phyloP scores from a whole-genome alignment of 2,329 filamentous ascomycete species.

The Helminthosporium solani region DNA sequence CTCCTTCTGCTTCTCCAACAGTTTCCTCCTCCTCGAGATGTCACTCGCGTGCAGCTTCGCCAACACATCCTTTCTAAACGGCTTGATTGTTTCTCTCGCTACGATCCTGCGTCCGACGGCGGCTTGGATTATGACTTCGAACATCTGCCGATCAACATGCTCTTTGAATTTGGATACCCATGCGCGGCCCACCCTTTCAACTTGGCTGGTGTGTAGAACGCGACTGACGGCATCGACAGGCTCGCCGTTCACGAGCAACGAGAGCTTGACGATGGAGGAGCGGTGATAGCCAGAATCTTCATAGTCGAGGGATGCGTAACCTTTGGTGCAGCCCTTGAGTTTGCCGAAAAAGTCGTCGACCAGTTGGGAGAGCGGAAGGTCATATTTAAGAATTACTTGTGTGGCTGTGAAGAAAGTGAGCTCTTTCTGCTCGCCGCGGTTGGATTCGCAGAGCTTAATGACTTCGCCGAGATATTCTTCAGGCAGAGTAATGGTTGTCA shows the following conservation, averaged over 20 bases:
- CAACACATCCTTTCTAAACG: constrained; percentile 92
- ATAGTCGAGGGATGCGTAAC: constrained; percentile 94
- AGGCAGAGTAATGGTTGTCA: constrained; percentile 83
- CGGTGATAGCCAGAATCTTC: constrained; percentile 88
- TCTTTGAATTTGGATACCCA: constrained; percentile 98
- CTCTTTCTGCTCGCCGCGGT: constrained; percentile 82
- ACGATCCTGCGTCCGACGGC: constrained; percentile 79
- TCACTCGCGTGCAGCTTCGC: constrained; percentile 92
- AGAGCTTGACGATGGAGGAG: constrained; percentile 81
- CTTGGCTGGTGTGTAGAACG: constrained; percentile 80
- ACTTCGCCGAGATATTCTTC: constrained; percentile 93
- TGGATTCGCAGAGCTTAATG: constrained; percentile 90
- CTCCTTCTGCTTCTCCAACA: constrained; percentile 96
- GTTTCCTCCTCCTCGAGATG: constrained; percentile 75
- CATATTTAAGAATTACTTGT: constrained; percentile 93
- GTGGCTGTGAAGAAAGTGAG: constrained; percentile 88
- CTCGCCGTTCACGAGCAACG: constrained; percentile 88
- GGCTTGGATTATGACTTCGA: constrained; percentile 94
- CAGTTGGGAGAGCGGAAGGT: constrained; percentile 81
- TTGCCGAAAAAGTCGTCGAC: constrained; percentile 98
- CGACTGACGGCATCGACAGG: constrained; percentile 94
- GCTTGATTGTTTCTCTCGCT: constrained; percentile 91
- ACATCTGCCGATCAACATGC: constrained; percentile 95
- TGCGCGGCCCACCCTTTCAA: constrained; percentile 73
- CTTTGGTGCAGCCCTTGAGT: constrained; percentile 88